Conservation (phyloP, 2,329 filamentous ascomycete genomes). For the Kalaharituber pfeilii region DNA sequence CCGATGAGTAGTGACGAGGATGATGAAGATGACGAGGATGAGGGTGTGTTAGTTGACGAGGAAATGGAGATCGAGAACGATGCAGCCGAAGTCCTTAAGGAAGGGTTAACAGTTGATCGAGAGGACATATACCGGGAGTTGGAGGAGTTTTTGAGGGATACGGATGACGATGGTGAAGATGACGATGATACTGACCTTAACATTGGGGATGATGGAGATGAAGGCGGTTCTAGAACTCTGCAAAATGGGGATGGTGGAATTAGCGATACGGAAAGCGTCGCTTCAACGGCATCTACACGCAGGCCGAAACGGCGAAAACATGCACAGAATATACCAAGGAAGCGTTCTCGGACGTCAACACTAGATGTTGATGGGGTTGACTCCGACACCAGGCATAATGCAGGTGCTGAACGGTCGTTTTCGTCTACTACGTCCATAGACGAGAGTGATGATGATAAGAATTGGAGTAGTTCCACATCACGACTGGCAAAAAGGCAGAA, state of each 20-base stretch:
- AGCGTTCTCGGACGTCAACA: background rate
- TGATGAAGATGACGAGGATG: conserved; percentile 30
- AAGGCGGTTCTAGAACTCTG: conserved; percentile 35
- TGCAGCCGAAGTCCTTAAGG: conserved; percentile 34
- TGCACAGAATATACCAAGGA: background rate
- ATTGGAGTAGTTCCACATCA: background rate
- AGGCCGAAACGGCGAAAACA: background rate
- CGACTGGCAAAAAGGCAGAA: background rate
- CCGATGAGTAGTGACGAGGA: conserved; percentile 23
- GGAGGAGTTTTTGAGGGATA: conserved; percentile 45
- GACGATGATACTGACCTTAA: conserved; percentile 36
- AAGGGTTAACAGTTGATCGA: conserved; percentile 43
- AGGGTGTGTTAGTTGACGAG: conserved; percentile 27
- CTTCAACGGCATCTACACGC: background rate
- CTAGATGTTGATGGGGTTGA: background rate
- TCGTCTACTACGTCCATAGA: background rate
- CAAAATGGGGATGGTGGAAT: background rate
- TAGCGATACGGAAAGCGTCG: background rate
- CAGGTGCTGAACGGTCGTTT: background rate
- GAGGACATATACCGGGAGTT: conserved; percentile 52
- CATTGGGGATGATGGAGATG: conserved; percentile 34
- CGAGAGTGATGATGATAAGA: background rate
- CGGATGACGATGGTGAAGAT: conserved; percentile 30
- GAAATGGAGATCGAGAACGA: conserved; percentile 26
- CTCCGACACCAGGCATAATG: background rate